Base-by-base conservation (phyloP, 495 filamentous ascomycete genomes). In the Endocarpon pusillum region DNA sequence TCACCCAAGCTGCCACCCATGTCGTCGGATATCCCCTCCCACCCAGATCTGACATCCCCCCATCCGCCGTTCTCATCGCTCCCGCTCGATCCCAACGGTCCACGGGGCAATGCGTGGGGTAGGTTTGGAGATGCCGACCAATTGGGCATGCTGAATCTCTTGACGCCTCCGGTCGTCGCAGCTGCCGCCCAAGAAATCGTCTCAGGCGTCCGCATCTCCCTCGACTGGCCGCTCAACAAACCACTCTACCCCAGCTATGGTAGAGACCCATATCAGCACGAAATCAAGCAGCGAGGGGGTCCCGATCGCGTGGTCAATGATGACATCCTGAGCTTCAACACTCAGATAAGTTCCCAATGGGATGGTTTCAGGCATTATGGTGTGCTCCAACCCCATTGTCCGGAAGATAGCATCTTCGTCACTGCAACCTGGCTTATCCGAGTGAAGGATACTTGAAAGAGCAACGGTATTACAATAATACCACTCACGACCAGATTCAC, bases 261-360 rank as follows among this genome's bases (percentile, higher is more conserved):
- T 1, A 40, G 59, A 15, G 34, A 49, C 4, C 28, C 44, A 16
- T 57, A 55, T 35, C 29, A 38, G 1, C 48, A 57, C 36, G 33
- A 48, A 15, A 53, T 64, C n/a, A n/a, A n/a, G n/a, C 23, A 19
- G 3, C 19, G 14, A 7, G 15, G 4, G 14, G 1, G 9, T 25
- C 23, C 23, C 12, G 12, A 8, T 0, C 14, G 33, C 1, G 35
- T 36, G 8, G 61, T 73, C 21, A 74, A 73, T 36, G 71, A 75
- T 42, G 70, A 75, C 48, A 44, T 66, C 15, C 60, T 69, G 58
- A 60, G 55, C 9, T 69, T 78, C 43, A 77, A 78, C 46, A 63
- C 71, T 9, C 71, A 77, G 54, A 52, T 55, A 18, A 59, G 55
- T 29, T 59, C 52, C 3, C 69, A 72, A 41, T 71, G 67, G 68